A percentile compares a stretch with the other conserved stretches of the same genome.
These are phyloP conservation scores for Venturia carpophila DNA, from an alignment of 2,329 filamentous ascomycete genomes.

Conservation along the genomic window DNA sequence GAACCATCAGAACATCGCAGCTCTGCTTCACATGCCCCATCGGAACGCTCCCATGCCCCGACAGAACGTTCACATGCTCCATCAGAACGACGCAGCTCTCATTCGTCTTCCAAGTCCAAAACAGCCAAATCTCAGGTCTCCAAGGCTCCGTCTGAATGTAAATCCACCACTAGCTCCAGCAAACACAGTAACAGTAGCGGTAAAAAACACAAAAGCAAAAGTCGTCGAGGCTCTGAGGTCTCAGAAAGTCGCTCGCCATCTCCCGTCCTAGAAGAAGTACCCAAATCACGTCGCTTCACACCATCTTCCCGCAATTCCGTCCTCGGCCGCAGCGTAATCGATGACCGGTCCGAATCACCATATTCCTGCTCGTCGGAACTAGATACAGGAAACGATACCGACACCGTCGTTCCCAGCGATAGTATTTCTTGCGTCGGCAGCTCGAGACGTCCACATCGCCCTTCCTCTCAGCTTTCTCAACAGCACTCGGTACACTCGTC, in stretches of 20 bases:
- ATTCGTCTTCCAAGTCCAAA: slow-evolving; percentile 2
- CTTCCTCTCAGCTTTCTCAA: slow-evolving; percentile 1
- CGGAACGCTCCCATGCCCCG: not conserved
- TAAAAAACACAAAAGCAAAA: not conserved
- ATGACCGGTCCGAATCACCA: slow-evolving; percentile 21
- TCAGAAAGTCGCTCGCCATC: not conserved
- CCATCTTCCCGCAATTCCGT: slow-evolving; percentile 23
- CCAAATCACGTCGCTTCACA: not conserved
- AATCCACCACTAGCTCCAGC: slow-evolving; percentile 7
- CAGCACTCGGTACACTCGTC: not conserved
- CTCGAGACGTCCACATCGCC: slow-evolving; percentile 9
- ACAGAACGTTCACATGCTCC: not conserved
- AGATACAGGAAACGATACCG: slow-evolving; percentile 34
- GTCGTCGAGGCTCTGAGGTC: not conserved
- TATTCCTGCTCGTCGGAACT: slow-evolving; percentile 26
- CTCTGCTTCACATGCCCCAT: not conserved
- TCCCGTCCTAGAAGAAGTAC: not conserved
- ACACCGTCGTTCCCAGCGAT: slow-evolving; percentile 42
- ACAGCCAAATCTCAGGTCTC: slow-evolving; percentile 3
- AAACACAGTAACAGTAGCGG: slow-evolving; percentile 10
- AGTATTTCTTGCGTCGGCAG: slow-evolving; percentile 38
- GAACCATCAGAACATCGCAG: slow-evolving; percentile 9
- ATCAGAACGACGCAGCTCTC: slow-evolving; percentile 3
- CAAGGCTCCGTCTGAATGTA: slow-evolving; percentile 7
- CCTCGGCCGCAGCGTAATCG: slow-evolving; percentile 27